These are phyloP conservation scores for Nadsonia fulvescens DNA, from an alignment of 805 yeast species.

Conservation along the genomic window DNA sequence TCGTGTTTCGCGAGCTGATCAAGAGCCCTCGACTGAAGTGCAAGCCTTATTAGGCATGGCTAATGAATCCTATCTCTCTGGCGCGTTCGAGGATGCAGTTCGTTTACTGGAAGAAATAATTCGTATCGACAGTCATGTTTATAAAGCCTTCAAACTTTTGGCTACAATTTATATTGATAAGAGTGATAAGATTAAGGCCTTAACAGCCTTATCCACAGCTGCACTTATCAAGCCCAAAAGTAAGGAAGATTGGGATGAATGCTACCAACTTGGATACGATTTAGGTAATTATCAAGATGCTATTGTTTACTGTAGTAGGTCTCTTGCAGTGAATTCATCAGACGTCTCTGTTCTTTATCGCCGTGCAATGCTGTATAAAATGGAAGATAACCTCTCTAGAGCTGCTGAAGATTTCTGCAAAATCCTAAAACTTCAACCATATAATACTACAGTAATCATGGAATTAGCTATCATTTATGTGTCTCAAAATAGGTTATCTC, in stretches of 20 bases:
- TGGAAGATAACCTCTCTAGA: conserved; percentile 11
- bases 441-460: conserved; percentile 7
- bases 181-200: conserved; percentile 18
- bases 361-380: conserved; percentile 30
- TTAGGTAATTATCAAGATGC: conserved; percentile 47
- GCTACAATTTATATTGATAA: conserved; percentile 31
- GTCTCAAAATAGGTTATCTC: too few species aligned
- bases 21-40: conserved; percentile 41
- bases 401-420: conserved; percentile 14
- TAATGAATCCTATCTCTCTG: conserved; percentile 59
- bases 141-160: conserved; percentile 16
- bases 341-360: conserved; percentile 66
- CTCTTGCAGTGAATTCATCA: conserved; percentile 67
- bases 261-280: conserved; percentile 65
- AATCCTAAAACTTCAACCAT: conserved; percentile 7
- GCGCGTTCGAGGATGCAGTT: conserved; percentile 20
- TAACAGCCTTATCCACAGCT: conserved; percentile 26
- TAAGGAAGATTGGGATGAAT: conserved; percentile 68
- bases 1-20: conserved; percentile 19
- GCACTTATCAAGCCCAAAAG: conserved; percentile 62
- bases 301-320: conserved; percentile 50
- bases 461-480: too few species aligned
- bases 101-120: conserved; percentile 17
- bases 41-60: conserved; percentile 49
- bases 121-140: conserved; percentile 14